Percentiles rank a stretch among this genome's conserved stretches.
phyloP scores from a whole-genome alignment of 108 stramenopile genomes.

The Aurantiochytrium sp. region DNA sequence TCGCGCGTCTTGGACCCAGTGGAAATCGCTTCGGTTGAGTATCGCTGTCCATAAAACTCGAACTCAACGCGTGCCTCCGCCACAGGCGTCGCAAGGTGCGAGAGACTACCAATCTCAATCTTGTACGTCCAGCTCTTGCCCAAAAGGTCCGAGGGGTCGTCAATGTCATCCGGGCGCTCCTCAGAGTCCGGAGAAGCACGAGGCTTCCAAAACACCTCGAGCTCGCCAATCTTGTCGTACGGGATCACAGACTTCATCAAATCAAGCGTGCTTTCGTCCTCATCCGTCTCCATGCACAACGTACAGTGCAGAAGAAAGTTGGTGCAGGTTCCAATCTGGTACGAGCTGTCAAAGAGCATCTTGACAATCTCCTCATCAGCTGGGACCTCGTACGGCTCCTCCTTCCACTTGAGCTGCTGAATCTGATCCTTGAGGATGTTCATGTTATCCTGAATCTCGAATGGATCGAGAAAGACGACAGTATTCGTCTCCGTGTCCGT shows the following conservation, averaged over 20 bases:
- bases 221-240: slow-evolving; percentile 47
- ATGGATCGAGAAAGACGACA: slow-evolving; percentile 41
- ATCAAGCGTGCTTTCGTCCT: slow-evolving; percentile 42
- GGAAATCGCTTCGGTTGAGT: slow-evolving; percentile 25
- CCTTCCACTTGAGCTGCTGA: not conserved
- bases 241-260: slow-evolving; percentile 48
- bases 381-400: not conserved
- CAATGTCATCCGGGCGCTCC: slow-evolving; percentile 41
- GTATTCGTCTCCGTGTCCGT: not conserved
- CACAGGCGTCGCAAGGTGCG: slow-evolving; percentile 25
- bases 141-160: slow-evolving; percentile 41
- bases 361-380: slow-evolving; percentile 18
- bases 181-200: slow-evolving; percentile 31
- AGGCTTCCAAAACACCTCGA: slow-evolving; percentile 41
- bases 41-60: slow-evolving; percentile 29
- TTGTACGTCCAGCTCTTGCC: slow-evolving; percentile 56
- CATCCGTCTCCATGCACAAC: slow-evolving; percentile 45
- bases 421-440: slow-evolving; percentile 43
- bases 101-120: slow-evolving; percentile 16
- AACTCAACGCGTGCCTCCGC: slow-evolving; percentile 23
- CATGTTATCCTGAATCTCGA: slow-evolving; percentile 43
- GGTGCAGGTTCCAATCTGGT: slow-evolving; percentile 45
- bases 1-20: slow-evolving; percentile 9
- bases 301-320: slow-evolving; percentile 49
- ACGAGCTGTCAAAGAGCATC: slow-evolving; percentile 52